phyloP scores from a whole-genome alignment of 805 yeast species.

The Cyberlindnera samutprakarnensis region DNA sequence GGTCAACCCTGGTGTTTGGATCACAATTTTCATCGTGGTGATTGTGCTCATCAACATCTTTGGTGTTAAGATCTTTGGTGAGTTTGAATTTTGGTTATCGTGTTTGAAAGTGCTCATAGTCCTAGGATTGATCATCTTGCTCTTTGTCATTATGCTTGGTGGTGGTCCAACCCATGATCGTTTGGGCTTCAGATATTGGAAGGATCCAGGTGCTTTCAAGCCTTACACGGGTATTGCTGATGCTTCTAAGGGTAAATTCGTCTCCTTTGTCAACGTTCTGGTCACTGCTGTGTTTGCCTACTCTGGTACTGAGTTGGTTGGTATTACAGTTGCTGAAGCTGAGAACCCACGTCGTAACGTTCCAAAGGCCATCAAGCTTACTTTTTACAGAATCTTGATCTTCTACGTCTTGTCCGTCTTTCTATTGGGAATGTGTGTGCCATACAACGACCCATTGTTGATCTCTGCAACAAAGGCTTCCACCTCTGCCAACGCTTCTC shows the following conservation, averaged over 20 bases:
- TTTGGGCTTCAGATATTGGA: conserved; percentile 66
- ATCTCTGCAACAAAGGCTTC: conserved; percentile 37
- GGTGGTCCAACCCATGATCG: conserved; percentile 75
- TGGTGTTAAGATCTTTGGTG: conserved; percentile 50
- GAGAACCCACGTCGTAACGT: conserved; percentile 60
- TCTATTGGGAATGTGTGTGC: conserved; percentile 61
- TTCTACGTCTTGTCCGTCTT: conserved; percentile 58
- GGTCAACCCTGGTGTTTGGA: conserved; percentile 55
- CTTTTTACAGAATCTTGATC: conserved; percentile 59
- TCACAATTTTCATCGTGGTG: conserved; percentile 31
- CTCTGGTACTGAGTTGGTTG: conserved; percentile 63
- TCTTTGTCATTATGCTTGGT: conserved; percentile 63
- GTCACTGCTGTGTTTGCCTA: conserved; percentile 65
- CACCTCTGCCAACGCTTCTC: conserved; percentile 68
- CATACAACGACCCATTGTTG: conserved; percentile 46
- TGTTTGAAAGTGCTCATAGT: conserved; percentile 46
- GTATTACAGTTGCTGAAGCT: conserved; percentile 70
- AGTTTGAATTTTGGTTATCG: conserved; percentile 45
- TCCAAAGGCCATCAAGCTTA: conserved; percentile 64
- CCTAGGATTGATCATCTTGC: conserved; percentile 27
- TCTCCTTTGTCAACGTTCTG: conserved; percentile 53
- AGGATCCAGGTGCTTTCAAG: conserved; percentile 58
- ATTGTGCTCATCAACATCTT: conserved; percentile 42
- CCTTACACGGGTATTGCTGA: conserved; percentile 34
- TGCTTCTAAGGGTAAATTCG: conserved; percentile 48